phyloP scores from a whole-genome alignment of 2,329 filamentous ascomycete species.

The Dactylellina sp. region DNA sequence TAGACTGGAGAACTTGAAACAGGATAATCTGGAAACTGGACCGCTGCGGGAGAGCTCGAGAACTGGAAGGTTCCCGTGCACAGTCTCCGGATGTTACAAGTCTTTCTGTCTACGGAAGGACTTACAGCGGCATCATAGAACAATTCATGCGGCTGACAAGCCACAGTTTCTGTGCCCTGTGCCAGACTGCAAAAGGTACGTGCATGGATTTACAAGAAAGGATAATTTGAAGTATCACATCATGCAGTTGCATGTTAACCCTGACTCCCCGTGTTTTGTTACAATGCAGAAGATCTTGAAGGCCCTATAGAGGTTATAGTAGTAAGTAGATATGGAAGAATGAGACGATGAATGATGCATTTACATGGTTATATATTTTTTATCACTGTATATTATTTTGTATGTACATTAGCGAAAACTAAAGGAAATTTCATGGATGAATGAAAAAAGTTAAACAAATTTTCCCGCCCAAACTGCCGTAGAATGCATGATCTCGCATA shows the following conservation, averaged over 20 bases:
- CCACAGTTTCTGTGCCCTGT: constrained; percentile 52
- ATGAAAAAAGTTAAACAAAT: too few species aligned
- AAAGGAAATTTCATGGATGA: constrained; percentile 14
- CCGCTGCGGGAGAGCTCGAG: constrained; percentile 19
- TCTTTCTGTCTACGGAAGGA: constrained; percentile 52
- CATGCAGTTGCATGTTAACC: constrained; percentile 54
- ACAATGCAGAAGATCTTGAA: constrained; percentile 43
- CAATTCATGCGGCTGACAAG: constrained; percentile 49
- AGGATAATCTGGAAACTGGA: constrained; percentile 16
- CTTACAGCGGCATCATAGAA: constrained; percentile 42
- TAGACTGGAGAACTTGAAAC: constrained; percentile 15
- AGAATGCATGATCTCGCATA: neutral
- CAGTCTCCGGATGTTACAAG: constrained; percentile 28
- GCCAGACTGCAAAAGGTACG: constrained; percentile 39
- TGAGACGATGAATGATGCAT: constrained; percentile 1
- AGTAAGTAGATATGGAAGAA: constrained; percentile 8
- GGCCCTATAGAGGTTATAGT: constrained; percentile 10
- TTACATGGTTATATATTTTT: neutral
- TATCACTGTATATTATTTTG: constrained; percentile 29
- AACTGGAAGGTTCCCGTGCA: constrained; percentile 38
- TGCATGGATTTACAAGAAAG: constrained; percentile 49
- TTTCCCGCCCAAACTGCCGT: neutral
- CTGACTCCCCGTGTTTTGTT: constrained; percentile 32
- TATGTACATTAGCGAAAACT: constrained; percentile 46
- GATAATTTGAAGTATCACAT: constrained; percentile 56